Conservation (phyloP, 176 grass and related monocot genomes). For the Lolium multiflorum region DNA sequence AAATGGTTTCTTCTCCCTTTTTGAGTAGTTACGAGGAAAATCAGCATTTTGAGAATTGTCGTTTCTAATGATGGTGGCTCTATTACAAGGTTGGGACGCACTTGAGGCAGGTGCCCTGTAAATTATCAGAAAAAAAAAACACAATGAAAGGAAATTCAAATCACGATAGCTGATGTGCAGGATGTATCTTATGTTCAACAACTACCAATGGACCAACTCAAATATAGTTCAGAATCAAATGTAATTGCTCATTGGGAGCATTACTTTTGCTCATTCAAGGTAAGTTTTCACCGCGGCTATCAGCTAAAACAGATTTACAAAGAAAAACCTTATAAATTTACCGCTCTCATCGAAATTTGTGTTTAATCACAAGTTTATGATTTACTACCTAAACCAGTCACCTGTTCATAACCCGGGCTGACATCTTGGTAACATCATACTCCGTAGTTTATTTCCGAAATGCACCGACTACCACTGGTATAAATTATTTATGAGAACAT, state of each 20-base stretch:
- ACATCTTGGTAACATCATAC: not conserved
- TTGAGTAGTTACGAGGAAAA: constrained; percentile 78
- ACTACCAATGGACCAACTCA: not conserved
- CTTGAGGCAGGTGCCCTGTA: constrained; percentile 50
- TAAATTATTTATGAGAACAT: no score
- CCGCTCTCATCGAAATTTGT: not conserved
- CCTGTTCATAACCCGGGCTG: not conserved
- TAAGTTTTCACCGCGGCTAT: not conserved
- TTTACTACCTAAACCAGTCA: not conserved
- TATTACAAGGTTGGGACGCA: constrained; percentile 28
- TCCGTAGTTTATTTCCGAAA: not conserved
- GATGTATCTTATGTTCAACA: not conserved
- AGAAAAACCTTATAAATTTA: not conserved
- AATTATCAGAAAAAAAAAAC: not conserved
- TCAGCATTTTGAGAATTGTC: constrained; percentile 82
- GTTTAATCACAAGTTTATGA: not conserved
- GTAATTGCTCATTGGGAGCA: no score
- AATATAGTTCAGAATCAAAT: constrained; percentile 3
- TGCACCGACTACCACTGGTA: not conserved
- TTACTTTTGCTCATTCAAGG: not conserved
- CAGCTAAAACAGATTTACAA: not conserved
- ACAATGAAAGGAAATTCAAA: not conserved
- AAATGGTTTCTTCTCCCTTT: constrained; percentile 95
- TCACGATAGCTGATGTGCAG: not conserved
- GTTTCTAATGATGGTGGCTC: constrained; percentile 46